These are phyloP conservation scores for Lasiosphaeria hispida DNA, from an alignment of 495 filamentous ascomycete genomes.

Conservation along the genomic window DNA sequence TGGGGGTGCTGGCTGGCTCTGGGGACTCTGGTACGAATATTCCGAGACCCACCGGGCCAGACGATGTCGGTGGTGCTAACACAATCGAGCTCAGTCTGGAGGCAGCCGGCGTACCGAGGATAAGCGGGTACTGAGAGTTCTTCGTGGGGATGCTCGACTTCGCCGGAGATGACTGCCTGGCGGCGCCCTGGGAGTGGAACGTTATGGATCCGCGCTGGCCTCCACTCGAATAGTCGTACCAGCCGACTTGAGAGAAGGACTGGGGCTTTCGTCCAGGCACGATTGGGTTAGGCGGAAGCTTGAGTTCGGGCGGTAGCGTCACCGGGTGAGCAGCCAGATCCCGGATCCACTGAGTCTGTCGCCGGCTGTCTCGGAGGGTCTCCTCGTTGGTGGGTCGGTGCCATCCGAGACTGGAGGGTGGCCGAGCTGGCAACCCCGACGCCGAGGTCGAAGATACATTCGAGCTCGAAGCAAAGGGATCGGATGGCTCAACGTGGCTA, in stretches of 20 bases:
- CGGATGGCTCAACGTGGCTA: constrained; percentile 2
- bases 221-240: neutral
- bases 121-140: no score
- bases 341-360: constrained; percentile 13
- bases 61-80: no score
- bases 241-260: constrained; percentile 1
- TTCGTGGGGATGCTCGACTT: no score
- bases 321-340: constrained; percentile 10
- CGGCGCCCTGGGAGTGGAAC: neutral
- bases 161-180: no score
- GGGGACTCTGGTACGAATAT: no score
- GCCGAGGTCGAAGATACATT: constrained; percentile 4
- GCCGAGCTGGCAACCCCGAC: neutral
- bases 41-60: no score
- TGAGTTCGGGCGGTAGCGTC: constrained; percentile 1
- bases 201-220: neutral
- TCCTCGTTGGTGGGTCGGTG: constrained; percentile 9
- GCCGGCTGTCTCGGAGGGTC: constrained; percentile 16
- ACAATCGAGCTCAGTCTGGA: no score
- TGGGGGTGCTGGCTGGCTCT: no score
- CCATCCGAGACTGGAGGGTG: constrained; percentile 6
- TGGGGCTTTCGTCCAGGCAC: constrained; percentile 4
- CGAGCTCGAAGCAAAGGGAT: constrained; percentile 2
- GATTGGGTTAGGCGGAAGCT: constrained; percentile 14
- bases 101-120: no score